Evolutionary conservation across 768 basidiomycete genomes (phyloP).

Genomic region (Xanthoconium purpureum): DNA sequence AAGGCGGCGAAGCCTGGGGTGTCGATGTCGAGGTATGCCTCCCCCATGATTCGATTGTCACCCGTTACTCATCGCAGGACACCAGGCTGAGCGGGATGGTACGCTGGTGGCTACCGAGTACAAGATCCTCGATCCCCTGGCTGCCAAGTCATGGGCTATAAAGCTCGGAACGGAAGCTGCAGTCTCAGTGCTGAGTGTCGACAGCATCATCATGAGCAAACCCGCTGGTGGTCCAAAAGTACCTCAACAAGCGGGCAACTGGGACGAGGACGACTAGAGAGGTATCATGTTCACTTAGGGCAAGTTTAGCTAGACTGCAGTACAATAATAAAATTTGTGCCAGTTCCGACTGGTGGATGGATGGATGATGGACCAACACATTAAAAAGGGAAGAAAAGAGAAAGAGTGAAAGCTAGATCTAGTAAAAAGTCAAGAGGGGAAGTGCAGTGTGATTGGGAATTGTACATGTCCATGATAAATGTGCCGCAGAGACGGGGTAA

Average conservation of each 20-base stretch:
- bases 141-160: conserved; percentile 88
- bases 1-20: conserved; percentile 72
- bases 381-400: not conserved
- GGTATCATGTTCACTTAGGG: conserved; percentile 10
- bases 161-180: conserved; percentile 90
- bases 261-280: conserved; percentile 67
- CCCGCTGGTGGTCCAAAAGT: conserved; percentile 87
- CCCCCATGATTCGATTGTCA: not conserved
- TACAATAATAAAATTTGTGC: conserved; percentile 30
- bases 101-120: conserved; percentile 60
- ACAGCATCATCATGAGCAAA: conserved; percentile 97
- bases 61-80: not conserved
- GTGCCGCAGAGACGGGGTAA: conserved; percentile 10
- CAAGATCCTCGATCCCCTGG: conserved; percentile 83
- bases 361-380: conserved; percentile 15
- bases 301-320: conserved; percentile 17
- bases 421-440: conserved; percentile 6
- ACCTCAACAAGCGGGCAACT: conserved; percentile 82
- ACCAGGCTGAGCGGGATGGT: conserved; percentile 73
- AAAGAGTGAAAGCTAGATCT: not conserved
- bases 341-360: conserved; percentile 13
- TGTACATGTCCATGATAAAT: conserved; percentile 37
- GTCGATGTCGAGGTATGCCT: conserved; percentile 80
- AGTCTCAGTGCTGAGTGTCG: conserved; percentile 86
- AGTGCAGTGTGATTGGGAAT: conserved; percentile 11